phyloP scores from a whole-genome alignment of 192 early-diverging fungal species.

The Phycomyces blakesleeanus region DNA sequence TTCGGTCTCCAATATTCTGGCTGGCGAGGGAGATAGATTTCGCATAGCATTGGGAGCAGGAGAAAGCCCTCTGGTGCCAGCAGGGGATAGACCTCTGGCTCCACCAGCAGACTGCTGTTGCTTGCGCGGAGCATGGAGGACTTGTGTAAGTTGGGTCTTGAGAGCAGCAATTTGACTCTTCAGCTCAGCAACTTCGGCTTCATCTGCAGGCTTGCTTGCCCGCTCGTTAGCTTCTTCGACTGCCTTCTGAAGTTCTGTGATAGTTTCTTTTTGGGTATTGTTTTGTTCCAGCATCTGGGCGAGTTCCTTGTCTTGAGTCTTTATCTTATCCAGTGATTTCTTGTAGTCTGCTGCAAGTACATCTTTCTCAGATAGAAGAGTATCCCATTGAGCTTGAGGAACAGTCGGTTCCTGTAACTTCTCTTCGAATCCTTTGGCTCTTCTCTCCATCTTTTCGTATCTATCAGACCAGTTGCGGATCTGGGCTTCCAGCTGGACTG shows the following conservation, averaged over 20 bases:
- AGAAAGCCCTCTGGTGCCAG: slow-evolving; percentile 13
- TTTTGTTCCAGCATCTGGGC: slow-evolving; percentile 51
- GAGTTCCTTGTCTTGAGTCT: slow-evolving; percentile 62
- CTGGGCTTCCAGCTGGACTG: slow-evolving; percentile 62
- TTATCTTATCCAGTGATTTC: slow-evolving; percentile 52
- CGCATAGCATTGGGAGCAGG: slow-evolving; percentile 20
- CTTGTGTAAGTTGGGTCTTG: slow-evolving; percentile 66
- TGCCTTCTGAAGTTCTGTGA: slow-evolving; percentile 49
- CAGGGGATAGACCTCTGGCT: slow-evolving; percentile 12
- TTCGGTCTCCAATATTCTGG: slow-evolving; percentile 6
- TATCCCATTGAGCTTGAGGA: slow-evolving; percentile 46
- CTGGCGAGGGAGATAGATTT: slow-evolving; percentile 13
- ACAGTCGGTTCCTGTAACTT: slow-evolving; percentile 50
- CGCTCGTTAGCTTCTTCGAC: slow-evolving; percentile 29
- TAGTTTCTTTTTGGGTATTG: slow-evolving; percentile 58
- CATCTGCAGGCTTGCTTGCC: slow-evolving; percentile 52
- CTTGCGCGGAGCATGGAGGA: slow-evolving; percentile 48
- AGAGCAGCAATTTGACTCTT: slow-evolving; percentile 70
- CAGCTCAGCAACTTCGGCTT: slow-evolving; percentile 58
- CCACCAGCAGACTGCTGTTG: too few relatives aligned
- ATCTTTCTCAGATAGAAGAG: slow-evolving; percentile 57
- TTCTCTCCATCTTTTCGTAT: slow-evolving; percentile 63
- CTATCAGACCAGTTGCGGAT: slow-evolving; percentile 66
- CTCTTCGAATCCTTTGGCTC: slow-evolving; percentile 48
- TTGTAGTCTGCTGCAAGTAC: slow-evolving; percentile 57